Conservation (phyloP, 2,329 filamentous ascomycete species). For the Ceratocystis colombiana region DNA sequence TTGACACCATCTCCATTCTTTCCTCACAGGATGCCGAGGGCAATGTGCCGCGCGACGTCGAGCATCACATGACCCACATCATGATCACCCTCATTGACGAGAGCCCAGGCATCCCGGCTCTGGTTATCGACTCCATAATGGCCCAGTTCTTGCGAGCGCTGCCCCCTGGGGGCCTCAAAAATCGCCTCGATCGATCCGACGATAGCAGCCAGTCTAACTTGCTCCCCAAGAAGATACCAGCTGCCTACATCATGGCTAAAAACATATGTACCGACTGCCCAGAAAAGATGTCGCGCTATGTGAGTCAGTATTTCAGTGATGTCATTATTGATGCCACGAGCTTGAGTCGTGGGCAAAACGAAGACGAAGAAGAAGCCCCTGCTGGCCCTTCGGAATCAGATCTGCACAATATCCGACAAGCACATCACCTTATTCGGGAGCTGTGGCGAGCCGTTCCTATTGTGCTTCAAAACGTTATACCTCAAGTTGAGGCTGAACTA, state of each 20-base stretch:
- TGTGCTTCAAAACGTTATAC: conserved; percentile 85
- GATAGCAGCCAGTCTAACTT: conserved; percentile 75
- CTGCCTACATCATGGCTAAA: conserved; percentile 94
- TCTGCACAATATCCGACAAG: conserved; percentile 76
- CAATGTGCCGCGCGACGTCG: conserved; percentile 81
- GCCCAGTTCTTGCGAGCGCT: conserved; percentile 90
- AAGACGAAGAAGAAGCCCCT: conserved; percentile 50
- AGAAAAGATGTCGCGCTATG: conserved; percentile 89
- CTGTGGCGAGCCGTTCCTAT: conserved; percentile 85
- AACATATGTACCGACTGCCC: conserved; percentile 79
- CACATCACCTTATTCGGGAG: conserved; percentile 79
- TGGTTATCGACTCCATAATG: conserved; percentile 85
- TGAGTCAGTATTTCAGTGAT: conserved; percentile 94
- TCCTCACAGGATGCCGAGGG: conserved; percentile 67
- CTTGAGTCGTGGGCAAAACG: conserved; percentile 49
- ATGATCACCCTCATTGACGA: conserved; percentile 83
- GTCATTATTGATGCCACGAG: conserved; percentile 82
- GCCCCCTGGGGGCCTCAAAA: conserved; percentile 53
- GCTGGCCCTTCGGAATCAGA: conserved; percentile 69
- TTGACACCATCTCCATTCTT: conserved; percentile 78
- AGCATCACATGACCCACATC: conserved; percentile 81
- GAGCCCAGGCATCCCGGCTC: conserved; percentile 61
- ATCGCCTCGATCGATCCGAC: conserved; percentile 43
- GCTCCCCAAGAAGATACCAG: conserved; percentile 75
- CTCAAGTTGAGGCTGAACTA: conserved; percentile 84